Conservation (phyloP, 345 rosid species). For the Populus nigra region DNA sequence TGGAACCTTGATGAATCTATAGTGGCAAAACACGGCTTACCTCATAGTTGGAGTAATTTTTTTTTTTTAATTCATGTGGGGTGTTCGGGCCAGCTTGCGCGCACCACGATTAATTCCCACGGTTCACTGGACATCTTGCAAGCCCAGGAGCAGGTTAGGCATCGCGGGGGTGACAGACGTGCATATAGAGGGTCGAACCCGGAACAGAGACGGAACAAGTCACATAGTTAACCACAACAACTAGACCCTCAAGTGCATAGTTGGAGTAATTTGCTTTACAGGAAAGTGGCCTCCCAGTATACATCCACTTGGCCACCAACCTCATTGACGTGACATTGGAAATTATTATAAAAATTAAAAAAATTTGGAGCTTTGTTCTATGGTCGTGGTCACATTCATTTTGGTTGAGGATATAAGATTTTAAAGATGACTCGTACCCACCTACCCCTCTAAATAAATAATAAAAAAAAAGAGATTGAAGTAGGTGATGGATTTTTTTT, state of each 20-base stretch:
- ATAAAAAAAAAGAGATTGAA: no score
- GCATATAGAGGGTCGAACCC: no score
- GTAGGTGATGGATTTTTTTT: not conserved
- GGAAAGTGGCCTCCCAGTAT: not conserved
- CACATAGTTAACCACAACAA: no score
- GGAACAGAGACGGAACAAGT: no score
- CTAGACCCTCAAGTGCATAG: no score
- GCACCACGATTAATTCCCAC: no score
- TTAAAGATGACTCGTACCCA: not conserved
- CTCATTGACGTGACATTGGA: not conserved
- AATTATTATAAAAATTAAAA: not conserved
- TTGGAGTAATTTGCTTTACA: not conserved
- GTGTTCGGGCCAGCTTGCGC: no score
- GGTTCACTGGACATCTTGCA: no score
- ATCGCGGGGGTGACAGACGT: no score
- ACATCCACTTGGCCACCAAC: conserved; percentile 3
- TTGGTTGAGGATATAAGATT: not conserved
- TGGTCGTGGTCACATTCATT: not conserved
- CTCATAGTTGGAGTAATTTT: no score
- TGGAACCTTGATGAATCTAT: not conserved
- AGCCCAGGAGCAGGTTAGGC: no score
- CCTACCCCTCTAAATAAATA: not conserved
- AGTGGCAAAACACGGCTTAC: not conserved
- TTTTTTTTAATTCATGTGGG: no score
- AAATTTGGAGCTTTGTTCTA: not conserved